phyloP scores from a whole-genome alignment of 176 grass and related monocot genomes.

The Eremochloa ophiuroides region DNA sequence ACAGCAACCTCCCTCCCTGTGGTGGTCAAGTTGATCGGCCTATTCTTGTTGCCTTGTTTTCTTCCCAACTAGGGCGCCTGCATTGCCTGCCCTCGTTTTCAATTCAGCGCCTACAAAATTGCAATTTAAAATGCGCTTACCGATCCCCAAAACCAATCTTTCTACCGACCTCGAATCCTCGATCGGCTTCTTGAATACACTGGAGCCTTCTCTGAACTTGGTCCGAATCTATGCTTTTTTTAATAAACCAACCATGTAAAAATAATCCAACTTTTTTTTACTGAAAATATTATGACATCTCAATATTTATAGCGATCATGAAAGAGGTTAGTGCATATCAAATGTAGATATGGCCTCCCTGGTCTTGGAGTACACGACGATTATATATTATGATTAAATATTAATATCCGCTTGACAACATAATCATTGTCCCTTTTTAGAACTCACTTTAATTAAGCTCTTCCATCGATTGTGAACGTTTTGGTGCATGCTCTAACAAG shows the following conservation, averaged over 20 bases:
- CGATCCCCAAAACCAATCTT: constrained; percentile 31
- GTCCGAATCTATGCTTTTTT: not conserved
- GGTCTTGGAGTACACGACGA: not conserved
- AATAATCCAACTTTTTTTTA: not conserved
- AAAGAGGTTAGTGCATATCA: not conserved
- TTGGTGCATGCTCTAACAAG: no score
- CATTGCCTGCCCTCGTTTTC: constrained; percentile 29
- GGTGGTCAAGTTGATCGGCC: constrained; percentile 30
- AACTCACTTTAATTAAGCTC: not conserved
- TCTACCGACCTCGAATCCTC: not conserved
- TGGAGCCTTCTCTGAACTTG: not conserved
- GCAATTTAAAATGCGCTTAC: constrained; percentile 5
- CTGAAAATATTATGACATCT: not conserved
- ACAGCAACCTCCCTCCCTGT: constrained; percentile 24
- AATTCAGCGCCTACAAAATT: constrained; percentile 8
- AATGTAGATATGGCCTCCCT: not conserved
- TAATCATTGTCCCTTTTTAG: not conserved
- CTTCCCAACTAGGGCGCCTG: constrained; percentile 20
- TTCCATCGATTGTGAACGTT: not conserved
- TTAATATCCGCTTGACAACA: not conserved
- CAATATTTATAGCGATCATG: not conserved
- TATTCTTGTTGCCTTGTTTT: constrained; percentile 70
- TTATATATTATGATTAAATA: not conserved
- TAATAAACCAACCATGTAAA: not conserved
- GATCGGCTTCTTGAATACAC: not conserved